Evolutionary conservation across 768 basidiomycete species (phyloP).

Genomic region (Amanita pallidorosea): DNA sequence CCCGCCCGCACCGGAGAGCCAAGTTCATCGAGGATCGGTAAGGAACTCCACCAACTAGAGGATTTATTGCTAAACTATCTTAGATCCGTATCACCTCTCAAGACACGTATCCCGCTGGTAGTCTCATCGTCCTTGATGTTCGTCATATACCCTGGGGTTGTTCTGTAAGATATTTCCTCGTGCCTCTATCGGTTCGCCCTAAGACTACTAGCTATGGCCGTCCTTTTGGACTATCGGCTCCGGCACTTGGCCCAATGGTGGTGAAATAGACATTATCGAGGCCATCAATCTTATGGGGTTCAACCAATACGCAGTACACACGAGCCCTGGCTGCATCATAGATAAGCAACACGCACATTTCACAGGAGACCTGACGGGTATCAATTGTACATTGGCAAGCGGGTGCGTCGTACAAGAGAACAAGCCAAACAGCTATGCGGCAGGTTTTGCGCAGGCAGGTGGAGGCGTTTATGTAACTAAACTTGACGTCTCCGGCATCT

Average conservation of each 20-base stretch:
- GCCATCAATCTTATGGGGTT: slow-evolving; percentile 59
- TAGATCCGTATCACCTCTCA: slow-evolving; percentile 30
- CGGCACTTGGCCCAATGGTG: slow-evolving; percentile 30
- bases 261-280: slow-evolving; percentile 65
- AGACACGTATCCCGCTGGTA: slow-evolving; percentile 27
- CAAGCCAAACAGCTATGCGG: slow-evolving; percentile 45
- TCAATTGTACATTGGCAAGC: slow-evolving; percentile 43
- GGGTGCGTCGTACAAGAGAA: slow-evolving; percentile 52
- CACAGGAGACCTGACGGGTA: slow-evolving; percentile 39
- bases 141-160: slow-evolving; percentile 47
- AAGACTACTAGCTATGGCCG: slow-evolving; percentile 29
- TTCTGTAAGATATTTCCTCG: slow-evolving; percentile 19
- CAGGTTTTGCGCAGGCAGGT: slow-evolving; percentile 53
- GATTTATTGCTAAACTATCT: not conserved
- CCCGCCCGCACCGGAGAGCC: slow-evolving; percentile 6
- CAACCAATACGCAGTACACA: slow-evolving; percentile 75
- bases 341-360: slow-evolving; percentile 22
- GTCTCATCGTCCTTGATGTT: slow-evolving; percentile 31
- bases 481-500: slow-evolving; percentile 39
- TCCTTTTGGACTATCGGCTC: slow-evolving; percentile 38
- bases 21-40: slow-evolving; percentile 29
- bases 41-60: no score
- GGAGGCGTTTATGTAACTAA: slow-evolving; percentile 76
- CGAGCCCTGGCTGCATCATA: slow-evolving; percentile 32
- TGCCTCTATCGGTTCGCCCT: not conserved